phyloP scores from a whole-genome alignment of 2,329 filamentous ascomycete species.

The Cladosporium sp. region DNA sequence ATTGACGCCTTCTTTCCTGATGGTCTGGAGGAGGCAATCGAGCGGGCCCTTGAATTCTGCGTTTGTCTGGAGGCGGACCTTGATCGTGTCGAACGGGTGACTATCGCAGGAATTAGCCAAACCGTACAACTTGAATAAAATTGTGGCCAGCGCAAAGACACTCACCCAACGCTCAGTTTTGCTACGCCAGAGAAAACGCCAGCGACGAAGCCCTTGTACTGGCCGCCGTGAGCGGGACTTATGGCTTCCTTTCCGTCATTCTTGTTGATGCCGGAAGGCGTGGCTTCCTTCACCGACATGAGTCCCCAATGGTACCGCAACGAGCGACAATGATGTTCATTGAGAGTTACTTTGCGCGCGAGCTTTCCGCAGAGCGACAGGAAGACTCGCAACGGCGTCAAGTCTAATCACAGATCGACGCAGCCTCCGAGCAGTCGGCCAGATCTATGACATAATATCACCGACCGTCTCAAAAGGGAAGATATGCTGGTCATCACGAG shows the following conservation, averaged over 20 bases:
- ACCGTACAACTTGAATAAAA: background rate
- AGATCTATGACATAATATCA: slow-evolving; percentile 15
- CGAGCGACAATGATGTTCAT: slow-evolving; percentile 23
- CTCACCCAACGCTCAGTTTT: slow-evolving; percentile 73
- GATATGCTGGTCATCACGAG: background rate
- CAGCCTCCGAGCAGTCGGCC: background rate
- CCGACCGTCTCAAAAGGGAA: background rate
- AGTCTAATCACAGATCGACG: slow-evolving; percentile 19
- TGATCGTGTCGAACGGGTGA: slow-evolving; percentile 89
- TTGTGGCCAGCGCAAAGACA: slow-evolving; percentile 21
- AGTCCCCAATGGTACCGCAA: background rate
- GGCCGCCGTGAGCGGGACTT: slow-evolving; percentile 20
- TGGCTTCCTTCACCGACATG: slow-evolving; percentile 30
- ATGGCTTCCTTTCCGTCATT: slow-evolving; percentile 26
- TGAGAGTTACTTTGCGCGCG: background rate
- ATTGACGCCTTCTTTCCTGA: slow-evolving; percentile 79
- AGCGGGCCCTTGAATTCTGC: slow-evolving; percentile 82
- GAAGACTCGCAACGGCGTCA: slow-evolving; percentile 12
- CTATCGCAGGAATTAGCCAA: slow-evolving; percentile 44
- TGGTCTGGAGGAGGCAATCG: slow-evolving; percentile 80
- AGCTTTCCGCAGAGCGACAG: slow-evolving; percentile 8
- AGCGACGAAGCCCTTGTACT: slow-evolving; percentile 67
- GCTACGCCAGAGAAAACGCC: slow-evolving; percentile 94
- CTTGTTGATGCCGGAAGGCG: slow-evolving; percentile 26
- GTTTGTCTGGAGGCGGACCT: slow-evolving; percentile 82